phyloP scores from a whole-genome alignment of 1,284 basidiomycete genomes.

The Stygiomarasmius scandens region DNA sequence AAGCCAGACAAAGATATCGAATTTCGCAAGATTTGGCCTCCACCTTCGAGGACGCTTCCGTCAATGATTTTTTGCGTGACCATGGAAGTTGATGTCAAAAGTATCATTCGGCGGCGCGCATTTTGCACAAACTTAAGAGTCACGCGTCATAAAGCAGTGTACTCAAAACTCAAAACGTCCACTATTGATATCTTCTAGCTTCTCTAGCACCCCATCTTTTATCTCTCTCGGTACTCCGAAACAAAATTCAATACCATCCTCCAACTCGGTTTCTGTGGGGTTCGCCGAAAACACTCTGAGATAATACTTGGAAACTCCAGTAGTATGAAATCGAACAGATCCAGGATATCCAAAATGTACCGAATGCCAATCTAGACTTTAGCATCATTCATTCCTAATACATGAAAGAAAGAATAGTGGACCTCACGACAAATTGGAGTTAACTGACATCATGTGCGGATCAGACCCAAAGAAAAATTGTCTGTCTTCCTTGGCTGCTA shows the following conservation, averaged over 20 bases:
- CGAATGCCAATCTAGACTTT: conserved; percentile 33
- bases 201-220: not conserved
- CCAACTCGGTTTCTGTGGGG: conserved; percentile 22
- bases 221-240: not conserved
- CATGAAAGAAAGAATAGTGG: too few species aligned
- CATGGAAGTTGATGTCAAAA: too few species aligned
- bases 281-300: conserved; percentile 35
- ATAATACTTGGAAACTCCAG: conserved; percentile 26
- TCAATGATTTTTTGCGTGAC: conserved; percentile 32
- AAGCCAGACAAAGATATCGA: conserved; percentile 63
- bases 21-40: conserved; percentile 74
- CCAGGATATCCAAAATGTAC: conserved; percentile 33
- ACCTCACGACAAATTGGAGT: conserved; percentile 35
- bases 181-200: not conserved
- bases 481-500: conserved; percentile 25
- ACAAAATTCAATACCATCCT: not conserved
- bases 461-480: conserved; percentile 23
- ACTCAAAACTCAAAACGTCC: not conserved
- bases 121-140: not conserved
- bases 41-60: conserved; percentile 57
- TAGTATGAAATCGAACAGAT: conserved; percentile 25
- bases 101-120: too few species aligned
- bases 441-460: conserved; percentile 25
- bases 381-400: not conserved
- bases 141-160: not conserved